Evolutionary conservation across 2,329 filamentous ascomycete genomes (phyloP), one percentile per base, ranked within the genome.

Genomic region (Tolypocladium inflatum): DNA sequence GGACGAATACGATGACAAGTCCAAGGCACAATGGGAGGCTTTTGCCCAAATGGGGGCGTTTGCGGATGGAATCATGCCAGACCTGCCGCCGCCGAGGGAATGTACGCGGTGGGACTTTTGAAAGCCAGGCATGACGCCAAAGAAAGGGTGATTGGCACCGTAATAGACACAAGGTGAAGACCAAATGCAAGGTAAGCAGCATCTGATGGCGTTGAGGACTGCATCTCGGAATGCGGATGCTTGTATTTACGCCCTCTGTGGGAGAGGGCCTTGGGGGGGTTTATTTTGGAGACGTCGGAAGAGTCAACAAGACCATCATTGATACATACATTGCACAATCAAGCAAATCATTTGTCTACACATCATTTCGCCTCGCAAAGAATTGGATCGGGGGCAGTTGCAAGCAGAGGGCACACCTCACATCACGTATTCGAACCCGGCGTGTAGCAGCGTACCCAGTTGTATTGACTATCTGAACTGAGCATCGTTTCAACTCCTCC

Each of bases 71-170:
- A 66, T 85, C 8, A 88, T 96, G 75, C 92, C 92, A 0, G 80
- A 88, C 64, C 74, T 91, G 52, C 90, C 92, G 23, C 92, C 92
- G 0, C 86, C 86, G 71, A 79, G 84, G 61, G 90, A 93, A 67
- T 93, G 86, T 78, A 86, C 85, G 63, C 72, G 76, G 35, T 93
- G 88, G 82, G 84, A 90, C 67, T 86, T 93, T 65, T 92, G 71
- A 75, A 55, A 48, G 21, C 30, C 13, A 4, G 17, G 39, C 8
- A 13, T n/a, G 19, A 17, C 9, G 19, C 19, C 11, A 10, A 15
- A 26, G 42, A 9, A 26, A 17, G 13, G 23, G 6, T 1, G 11
- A 1, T 30, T 23, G 41, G 19, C 38, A 39, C 37, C 26, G n/a
- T 15, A 23, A 23, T 2, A 21, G 35, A 23, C 37, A 37, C 19